phyloP scores from a whole-genome alignment of 2,329 filamentous ascomycete species.

The Cercospora beticola region DNA sequence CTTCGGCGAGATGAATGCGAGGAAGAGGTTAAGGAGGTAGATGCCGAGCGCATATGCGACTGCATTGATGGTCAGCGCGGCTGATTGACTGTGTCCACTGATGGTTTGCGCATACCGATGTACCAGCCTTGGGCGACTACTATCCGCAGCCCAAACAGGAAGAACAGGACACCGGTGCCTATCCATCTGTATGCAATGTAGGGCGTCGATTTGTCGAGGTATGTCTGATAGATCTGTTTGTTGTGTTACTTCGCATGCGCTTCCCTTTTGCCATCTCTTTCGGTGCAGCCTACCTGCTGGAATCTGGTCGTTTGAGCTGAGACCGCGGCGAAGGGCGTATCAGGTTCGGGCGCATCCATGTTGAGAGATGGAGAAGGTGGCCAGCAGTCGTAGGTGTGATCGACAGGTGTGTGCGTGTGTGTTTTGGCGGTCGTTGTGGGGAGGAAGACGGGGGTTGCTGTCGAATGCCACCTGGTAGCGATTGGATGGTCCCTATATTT shows the following conservation, averaged over 20 bases:
- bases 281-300: slow-evolving; percentile 59
- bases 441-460: background rate
- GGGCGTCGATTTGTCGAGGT: slow-evolving; percentile 90
- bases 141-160: slow-evolving; percentile 85
- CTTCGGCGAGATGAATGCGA: slow-evolving; percentile 96
- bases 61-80: slow-evolving; percentile 40
- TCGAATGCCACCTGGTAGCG: background rate
- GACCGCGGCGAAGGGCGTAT: slow-evolving; percentile 90
- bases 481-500: background rate
- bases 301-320: slow-evolving; percentile 77
- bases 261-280: background rate
- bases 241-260: background rate
- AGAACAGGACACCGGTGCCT: slow-evolving; percentile 71
- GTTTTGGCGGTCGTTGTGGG: background rate
- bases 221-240: slow-evolving; percentile 84
- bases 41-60: slow-evolving; percentile 97
- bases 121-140: slow-evolving; percentile 96
- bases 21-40: slow-evolving; percentile 98
- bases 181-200: slow-evolving; percentile 88
- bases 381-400: background rate
- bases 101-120: slow-evolving; percentile 65
- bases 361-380: background rate
- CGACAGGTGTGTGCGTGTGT: background rate
- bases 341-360: slow-evolving; percentile 86
- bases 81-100: background rate